Percentiles rank a stretch among this genome's conserved stretches.
phyloP scores from a whole-genome alignment of 2,329 filamentous ascomycete species.

The Fusarium sp. region DNA sequence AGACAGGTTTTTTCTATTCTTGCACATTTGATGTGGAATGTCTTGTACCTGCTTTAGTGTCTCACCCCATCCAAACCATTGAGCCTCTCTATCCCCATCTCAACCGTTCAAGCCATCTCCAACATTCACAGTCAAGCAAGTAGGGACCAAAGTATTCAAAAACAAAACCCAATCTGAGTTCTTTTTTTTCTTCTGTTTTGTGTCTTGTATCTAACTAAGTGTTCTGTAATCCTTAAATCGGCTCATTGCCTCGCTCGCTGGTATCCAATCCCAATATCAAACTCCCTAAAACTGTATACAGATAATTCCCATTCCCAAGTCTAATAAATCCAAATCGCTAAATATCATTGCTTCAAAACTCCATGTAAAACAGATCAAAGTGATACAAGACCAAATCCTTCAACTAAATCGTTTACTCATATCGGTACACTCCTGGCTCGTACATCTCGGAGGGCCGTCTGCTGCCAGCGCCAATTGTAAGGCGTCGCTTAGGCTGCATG shows the following conservation, averaged over 20 bases:
- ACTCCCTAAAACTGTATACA: conserved; percentile 10
- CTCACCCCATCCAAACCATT: not conserved
- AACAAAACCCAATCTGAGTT: conserved; percentile 31
- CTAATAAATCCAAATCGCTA: conserved; percentile 33
- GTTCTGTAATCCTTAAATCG: conserved; percentile 33
- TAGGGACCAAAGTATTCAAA: conserved; percentile 5
- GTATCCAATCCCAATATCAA: conserved; percentile 25
- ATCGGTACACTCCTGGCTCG: conserved; percentile 55
- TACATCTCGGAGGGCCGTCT: conserved; percentile 53
- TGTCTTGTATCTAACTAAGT: conserved; percentile 35
- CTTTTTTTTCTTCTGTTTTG: conserved; percentile 29
- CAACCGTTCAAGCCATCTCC: not conserved
- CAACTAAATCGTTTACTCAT: conserved; percentile 50
- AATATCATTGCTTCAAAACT: conserved; percentile 16
- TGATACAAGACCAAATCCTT: conserved; percentile 37
- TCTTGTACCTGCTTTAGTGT: conserved; percentile 35
- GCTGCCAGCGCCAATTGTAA: conserved; percentile 52
- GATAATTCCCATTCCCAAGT: conserved; percentile 4
- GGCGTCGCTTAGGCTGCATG: conserved; percentile 53
- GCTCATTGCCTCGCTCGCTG: conserved; percentile 20
- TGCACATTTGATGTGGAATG: not conserved
- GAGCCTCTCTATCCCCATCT: not conserved
- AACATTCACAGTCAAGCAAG: not conserved
- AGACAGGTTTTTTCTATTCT: conserved; percentile 1
- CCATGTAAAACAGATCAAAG: conserved; percentile 25